Base-by-base conservation (phyloP, 345 rosid genomes). In the Rhizophora mangle region DNA sequence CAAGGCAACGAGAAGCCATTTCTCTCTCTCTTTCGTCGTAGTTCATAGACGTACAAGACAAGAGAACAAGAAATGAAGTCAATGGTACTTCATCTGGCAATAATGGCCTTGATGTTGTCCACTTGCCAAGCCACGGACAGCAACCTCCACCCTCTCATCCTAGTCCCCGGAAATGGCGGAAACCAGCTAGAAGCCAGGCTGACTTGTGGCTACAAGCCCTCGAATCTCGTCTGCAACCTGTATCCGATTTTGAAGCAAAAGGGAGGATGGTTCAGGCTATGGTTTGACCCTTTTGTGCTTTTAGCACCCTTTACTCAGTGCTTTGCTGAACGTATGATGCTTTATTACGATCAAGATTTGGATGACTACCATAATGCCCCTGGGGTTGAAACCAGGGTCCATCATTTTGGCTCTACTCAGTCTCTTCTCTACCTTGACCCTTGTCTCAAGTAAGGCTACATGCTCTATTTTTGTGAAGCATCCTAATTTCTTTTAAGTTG, bases 111-210 rank as follows among this genome's bases (percentile, higher is more conserved):
- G 79, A 81, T 86, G 78, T 18, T 80, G 51, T 75, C 62, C 55
- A 36, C 71, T 66, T 82, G 74, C 74, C 86, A 77, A 77, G 74
- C 78, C 60, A 34, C 62, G 21, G 58, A 73, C 29, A 63, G 74
- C 76, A 71, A 66, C 63, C 88, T 86, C 72, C 81, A 88, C 78
- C 96, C 98, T 60, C 39, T 91, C 63, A 71, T 94, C 62, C 34
- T 94, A 46, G 84, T 94, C 24, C 97, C 98, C 4, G 97, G 97
- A 65, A 81, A n/a, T 62, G 98, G 96, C 9, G 94, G 96, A 19
- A 94, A 88, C 83, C 97, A 89, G 78, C 85, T 91, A 16, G 97
- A 91, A 68, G 96, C 83, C 6, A 72, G 91, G 74, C 81, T 91
- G 29, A 88, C 87, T 53, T 18, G 57, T n/a, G 82, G 65, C 27